These are phyloP conservation scores for Anthostomella pinea DNA, from an alignment of 2,329 filamentous ascomycete species.

Conservation along the genomic window DNA sequence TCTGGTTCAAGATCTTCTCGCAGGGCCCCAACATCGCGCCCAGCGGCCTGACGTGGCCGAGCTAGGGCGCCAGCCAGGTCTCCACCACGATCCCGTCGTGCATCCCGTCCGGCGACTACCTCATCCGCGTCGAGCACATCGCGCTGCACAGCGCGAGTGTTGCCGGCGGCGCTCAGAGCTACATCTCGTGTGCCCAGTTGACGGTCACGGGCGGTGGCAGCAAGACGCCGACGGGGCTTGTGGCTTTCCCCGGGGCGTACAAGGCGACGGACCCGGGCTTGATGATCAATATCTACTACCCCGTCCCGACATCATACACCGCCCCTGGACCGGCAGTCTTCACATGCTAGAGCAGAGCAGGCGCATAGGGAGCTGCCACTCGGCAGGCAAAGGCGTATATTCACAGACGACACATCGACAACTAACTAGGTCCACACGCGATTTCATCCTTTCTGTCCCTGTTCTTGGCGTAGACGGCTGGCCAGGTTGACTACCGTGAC, in stretches of 20 bases:
- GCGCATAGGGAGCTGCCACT: too few relatives aligned
- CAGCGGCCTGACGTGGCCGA: conserved; percentile 39
- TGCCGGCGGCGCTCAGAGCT: conserved; percentile 44
- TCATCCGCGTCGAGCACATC: conserved; percentile 48
- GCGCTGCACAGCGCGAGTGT: conserved; percentile 42
- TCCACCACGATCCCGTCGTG: conserved; percentile 42
- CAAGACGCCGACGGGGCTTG: conserved; percentile 34
- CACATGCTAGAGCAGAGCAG: conserved; percentile 21
- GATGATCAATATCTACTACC: conserved; percentile 43
- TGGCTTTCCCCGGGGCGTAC: conserved; percentile 43
- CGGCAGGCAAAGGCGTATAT: conserved; percentile 4
- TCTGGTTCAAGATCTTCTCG: conserved; percentile 45
- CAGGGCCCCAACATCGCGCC: conserved; percentile 37
- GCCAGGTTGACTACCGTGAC: too few relatives aligned
- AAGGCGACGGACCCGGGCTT: conserved; percentile 40
- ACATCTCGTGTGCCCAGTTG: conserved; percentile 39
- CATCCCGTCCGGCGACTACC: conserved; percentile 47
- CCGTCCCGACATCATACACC: conserved; percentile 38
- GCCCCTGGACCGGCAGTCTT: conserved; percentile 28
- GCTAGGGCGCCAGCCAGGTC: conserved; percentile 36
- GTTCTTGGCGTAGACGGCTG: too few relatives aligned
- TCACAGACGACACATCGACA: too few relatives aligned
- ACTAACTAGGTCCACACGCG: too few relatives aligned
- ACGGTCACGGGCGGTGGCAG: conserved; percentile 42
- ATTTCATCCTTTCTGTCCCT: too few relatives aligned